Conservation (phyloP, 305 asterid species). For the Fraxinus baroniana region DNA sequence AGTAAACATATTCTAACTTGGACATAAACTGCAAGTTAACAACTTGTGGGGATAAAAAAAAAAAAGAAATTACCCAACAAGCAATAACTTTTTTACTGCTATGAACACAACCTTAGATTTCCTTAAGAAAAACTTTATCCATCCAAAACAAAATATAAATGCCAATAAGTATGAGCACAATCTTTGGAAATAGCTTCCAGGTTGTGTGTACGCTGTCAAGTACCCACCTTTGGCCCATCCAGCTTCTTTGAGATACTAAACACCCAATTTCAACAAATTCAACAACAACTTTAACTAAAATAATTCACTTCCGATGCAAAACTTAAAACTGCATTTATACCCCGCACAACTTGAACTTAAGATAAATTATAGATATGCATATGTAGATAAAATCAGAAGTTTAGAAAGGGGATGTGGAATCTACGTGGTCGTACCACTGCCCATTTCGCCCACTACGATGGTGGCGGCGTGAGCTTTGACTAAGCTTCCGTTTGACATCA, state of each 20-base stretch:
- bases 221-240: constrained; percentile 95
- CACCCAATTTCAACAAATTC: constrained; percentile 14
- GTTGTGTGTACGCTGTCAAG: constrained; percentile 88
- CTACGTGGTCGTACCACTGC: no score
- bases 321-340: background rate
- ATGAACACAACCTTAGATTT: background rate
- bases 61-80: background rate
- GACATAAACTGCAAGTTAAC: background rate
- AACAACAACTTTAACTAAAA: background rate
- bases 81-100: background rate
- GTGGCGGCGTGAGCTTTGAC: no score
- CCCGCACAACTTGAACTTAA: background rate
- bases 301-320: background rate
- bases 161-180: background rate
- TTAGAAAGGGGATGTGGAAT: no score
- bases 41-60: background rate
- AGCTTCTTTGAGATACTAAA: constrained; percentile 76
- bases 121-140: background rate
- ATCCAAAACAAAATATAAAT: background rate
- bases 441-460: no score
- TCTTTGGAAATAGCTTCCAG: constrained; percentile 46
- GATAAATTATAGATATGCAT: background rate
- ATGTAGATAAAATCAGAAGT: background rate
- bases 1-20: background rate
- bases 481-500: no score